Percentiles rank a stretch among this genome's conserved stretches.
phyloP scores from a whole-genome alignment of 345 rosid species.

The Microthlaspi erraticum region DNA sequence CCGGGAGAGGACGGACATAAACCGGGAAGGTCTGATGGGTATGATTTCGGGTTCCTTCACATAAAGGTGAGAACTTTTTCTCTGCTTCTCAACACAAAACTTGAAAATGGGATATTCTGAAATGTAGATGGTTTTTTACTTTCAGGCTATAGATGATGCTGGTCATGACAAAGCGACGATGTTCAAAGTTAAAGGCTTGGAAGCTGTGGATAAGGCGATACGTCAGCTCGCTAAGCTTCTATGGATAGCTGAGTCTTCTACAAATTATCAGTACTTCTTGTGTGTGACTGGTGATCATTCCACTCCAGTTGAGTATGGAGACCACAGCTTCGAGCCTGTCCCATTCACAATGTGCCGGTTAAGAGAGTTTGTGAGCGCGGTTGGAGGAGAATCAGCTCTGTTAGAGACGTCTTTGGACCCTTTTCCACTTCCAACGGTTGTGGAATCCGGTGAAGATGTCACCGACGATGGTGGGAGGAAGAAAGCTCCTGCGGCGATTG shows the following conservation, averaged over 20 bases:
- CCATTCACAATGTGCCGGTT: constrained; percentile 78
- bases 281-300: constrained; percentile 96
- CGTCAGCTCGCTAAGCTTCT: constrained; percentile 85
- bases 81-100: neutral
- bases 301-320: constrained; percentile 95
- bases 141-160: constrained; percentile 98
- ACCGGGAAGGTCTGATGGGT: constrained; percentile 79
- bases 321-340: constrained; percentile 95
- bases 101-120: no score
- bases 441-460: constrained; percentile 49
- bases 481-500: constrained; percentile 39
- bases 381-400: constrained; percentile 71
- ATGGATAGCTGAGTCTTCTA: constrained; percentile 72
- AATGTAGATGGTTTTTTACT: no score
- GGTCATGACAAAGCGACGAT: constrained; percentile 93
- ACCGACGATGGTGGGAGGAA: constrained; percentile 1
- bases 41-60: constrained; percentile 95
- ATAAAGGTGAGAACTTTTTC: constrained; percentile 63
- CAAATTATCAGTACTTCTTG: constrained; percentile 65
- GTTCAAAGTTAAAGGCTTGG: constrained; percentile 83
- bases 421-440: constrained; percentile 75
- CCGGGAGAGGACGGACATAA: constrained; percentile 86
- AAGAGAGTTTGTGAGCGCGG: constrained; percentile 69
- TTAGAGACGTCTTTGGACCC: constrained; percentile 69
- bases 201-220: constrained; percentile 83